Evolutionary conservation across 2,329 filamentous ascomycete genomes (phyloP).

Genomic region (Zasmidium angulare): DNA sequence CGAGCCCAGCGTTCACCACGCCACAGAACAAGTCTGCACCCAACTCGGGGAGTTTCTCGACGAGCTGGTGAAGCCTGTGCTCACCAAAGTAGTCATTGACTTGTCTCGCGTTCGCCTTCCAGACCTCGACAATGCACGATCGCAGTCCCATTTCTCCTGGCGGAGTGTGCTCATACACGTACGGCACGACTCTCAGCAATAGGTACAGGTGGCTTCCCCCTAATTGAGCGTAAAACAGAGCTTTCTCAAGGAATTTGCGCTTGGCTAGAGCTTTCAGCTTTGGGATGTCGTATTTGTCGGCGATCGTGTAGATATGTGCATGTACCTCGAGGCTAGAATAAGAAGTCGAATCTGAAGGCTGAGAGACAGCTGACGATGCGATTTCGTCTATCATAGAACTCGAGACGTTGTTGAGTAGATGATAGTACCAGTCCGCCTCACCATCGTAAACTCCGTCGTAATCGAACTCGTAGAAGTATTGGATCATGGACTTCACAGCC

Average conservation of each 20-base stretch:
- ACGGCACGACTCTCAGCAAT: not conserved
- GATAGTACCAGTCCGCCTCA: no score
- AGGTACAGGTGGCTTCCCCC: no score
- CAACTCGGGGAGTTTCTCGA: not conserved
- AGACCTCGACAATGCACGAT: not conserved
- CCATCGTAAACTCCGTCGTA: not conserved
- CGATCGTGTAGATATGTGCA: conserved; percentile 13
- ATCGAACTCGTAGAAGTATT: conserved; percentile 17
- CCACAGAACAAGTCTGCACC: not conserved
- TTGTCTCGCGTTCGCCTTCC: not conserved
- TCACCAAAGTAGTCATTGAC: not conserved
- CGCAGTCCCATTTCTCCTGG: not conserved
- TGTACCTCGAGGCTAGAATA: not conserved
- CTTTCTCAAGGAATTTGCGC: conserved; percentile 6
- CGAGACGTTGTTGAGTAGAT: no score
- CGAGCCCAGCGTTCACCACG: not conserved
- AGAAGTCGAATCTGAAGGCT: not conserved
- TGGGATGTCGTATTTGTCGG: conserved; percentile 12
- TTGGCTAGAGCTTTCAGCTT: conserved; percentile 8
- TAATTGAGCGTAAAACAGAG: no score
- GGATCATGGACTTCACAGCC: conserved; percentile 16
- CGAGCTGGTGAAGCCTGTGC: not conserved
- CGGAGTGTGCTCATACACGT: not conserved
- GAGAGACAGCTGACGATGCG: not conserved
- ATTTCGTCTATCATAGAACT: no score